A percentile compares a stretch with the other conserved stretches of the same genome.
Evolutionary conservation across 768 basidiomycete species (phyloP).

Genomic region (Kwoniella europaea): DNA sequence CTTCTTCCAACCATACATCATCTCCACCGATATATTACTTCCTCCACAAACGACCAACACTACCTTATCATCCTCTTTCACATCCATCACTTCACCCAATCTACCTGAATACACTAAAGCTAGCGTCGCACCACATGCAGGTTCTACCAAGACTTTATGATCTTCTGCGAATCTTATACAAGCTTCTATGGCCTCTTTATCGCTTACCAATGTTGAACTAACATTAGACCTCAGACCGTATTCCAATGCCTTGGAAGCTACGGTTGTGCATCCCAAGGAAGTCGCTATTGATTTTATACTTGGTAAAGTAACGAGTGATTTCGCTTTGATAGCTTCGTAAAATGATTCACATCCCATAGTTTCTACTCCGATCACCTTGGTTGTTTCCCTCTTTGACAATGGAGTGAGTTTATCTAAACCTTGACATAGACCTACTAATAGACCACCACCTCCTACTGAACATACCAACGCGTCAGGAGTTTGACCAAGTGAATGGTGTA

Average conservation of each 20-base stretch:
- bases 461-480: slow-evolving; percentile 41
- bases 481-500: slow-evolving; percentile 26
- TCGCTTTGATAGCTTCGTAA: slow-evolving; percentile 25
- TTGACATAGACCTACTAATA: slow-evolving; percentile 42
- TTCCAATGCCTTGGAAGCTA: slow-evolving; percentile 32
- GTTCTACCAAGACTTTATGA: slow-evolving; percentile 43
- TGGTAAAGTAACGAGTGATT: slow-evolving; percentile 36
- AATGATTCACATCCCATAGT: slow-evolving; percentile 41
- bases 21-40: slow-evolving; percentile 32
- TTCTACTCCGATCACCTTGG: slow-evolving; percentile 37
- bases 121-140: slow-evolving; percentile 44
- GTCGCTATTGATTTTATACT: slow-evolving; percentile 50
- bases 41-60: slow-evolving; percentile 47
- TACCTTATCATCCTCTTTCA: slow-evolving; percentile 27
- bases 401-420: slow-evolving; percentile 26
- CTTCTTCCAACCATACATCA: slow-evolving; percentile 31
- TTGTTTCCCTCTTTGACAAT: not conserved
- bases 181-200: slow-evolving; percentile 35
- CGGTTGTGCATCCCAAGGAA: slow-evolving; percentile 40
- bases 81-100: slow-evolving; percentile 19
- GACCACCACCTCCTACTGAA: slow-evolving; percentile 51
- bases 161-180: slow-evolving; percentile 43
- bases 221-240: slow-evolving; percentile 23
- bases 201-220: slow-evolving; percentile 25
- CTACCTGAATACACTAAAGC: slow-evolving; percentile 32